Evolutionary conservation across 768 basidiomycete species (phyloP), one percentile per base, ranked within the genome.

Genomic region (Naematelia encephala): DNA sequence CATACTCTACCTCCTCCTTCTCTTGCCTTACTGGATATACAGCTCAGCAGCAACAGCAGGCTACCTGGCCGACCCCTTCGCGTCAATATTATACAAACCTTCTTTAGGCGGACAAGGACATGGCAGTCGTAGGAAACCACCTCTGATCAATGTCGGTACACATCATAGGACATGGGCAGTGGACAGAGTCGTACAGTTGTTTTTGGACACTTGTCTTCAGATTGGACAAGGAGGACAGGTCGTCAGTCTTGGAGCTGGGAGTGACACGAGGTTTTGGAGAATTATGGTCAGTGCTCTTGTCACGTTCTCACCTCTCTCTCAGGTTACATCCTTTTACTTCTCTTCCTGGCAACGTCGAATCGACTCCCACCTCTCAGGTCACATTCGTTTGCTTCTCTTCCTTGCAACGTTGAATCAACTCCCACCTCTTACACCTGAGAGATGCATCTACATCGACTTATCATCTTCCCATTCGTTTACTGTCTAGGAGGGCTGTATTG

Each of bases 251-350:
- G 96, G 96, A 0, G 88, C 93, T 1, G 96, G 96, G 22, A 97
- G 90, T 68, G 96, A 99, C 78, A 91, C 91, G 1, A 81, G 96
- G 54, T 98, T 89, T 74, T 99, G 94, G 92, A 82, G 92, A 56
- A 80, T 94, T 67, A 83, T 82, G 80, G 91, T 90, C 79, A 79
- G 88, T 83, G n/a, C n/a, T n/a, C n/a, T n/a, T n/a, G n/a, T n/a
- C n/a, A n/a, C n/a, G n/a, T n/a, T n/a, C n/a, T n/a, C n/a, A n/a
- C 34, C 8, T 39, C 34, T 16, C 34, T 39, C 34, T 39, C 34
- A 8, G 34, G 34, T 39, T 39, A 8, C 34, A 39, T 8, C n/a
- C n/a, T n/a, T n/a, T n/a, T n/a, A n/a, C n/a, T n/a, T n/a, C n/a
- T n/a, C n/a, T n/a, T n/a, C n/a, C n/a, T n/a, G n/a, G n/a, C n/a